Percentiles rank a stretch among this genome's conserved stretches.
Evolutionary conservation across 2,329 filamentous ascomycete genomes (phyloP).

Genomic region (Alternaria sp.): DNA sequence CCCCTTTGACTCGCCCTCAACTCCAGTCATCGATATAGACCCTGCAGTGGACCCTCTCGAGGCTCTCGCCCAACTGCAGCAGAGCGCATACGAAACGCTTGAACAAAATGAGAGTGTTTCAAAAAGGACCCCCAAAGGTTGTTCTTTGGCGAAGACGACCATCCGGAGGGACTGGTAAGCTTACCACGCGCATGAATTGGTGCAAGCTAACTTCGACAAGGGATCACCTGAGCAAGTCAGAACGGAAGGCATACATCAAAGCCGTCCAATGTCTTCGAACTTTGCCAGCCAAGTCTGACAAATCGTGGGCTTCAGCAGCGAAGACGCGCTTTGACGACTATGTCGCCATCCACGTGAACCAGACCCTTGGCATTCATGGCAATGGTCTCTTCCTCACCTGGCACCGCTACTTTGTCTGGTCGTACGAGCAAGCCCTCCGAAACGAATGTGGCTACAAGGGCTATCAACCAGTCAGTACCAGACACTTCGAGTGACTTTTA

Average conservation of each 20-base stretch:
- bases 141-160: slow-evolving; percentile 1
- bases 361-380: slow-evolving; percentile 1
- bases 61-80: slow-evolving; percentile 5
- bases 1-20: background rate
- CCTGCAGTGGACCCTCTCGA: background rate
- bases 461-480: slow-evolving; percentile 6
- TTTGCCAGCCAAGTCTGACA: slow-evolving; percentile 3
- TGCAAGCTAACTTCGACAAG: background rate
- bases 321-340: slow-evolving; percentile 10
- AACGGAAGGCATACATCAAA: slow-evolving; percentile 1
- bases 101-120: background rate
- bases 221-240: slow-evolving; percentile 1
- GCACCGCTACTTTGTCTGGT: slow-evolving; percentile 8
- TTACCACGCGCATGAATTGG: background rate
- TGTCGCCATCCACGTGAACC: slow-evolving; percentile 9
- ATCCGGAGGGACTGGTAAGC: slow-evolving; percentile 1
- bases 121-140: background rate
- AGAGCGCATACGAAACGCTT: slow-evolving; percentile 1
- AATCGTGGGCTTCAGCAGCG: slow-evolving; percentile 3
- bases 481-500: background rate
- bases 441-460: slow-evolving; percentile 7
- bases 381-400: slow-evolving; percentile 6
- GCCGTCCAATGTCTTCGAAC: slow-evolving; percentile 5
- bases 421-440: slow-evolving; percentile 7
- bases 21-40: slow-evolving; percentile 1